Base-by-base conservation (phyloP, 1,139 yeast genomes). In the Ogataea hybrid region DNA sequence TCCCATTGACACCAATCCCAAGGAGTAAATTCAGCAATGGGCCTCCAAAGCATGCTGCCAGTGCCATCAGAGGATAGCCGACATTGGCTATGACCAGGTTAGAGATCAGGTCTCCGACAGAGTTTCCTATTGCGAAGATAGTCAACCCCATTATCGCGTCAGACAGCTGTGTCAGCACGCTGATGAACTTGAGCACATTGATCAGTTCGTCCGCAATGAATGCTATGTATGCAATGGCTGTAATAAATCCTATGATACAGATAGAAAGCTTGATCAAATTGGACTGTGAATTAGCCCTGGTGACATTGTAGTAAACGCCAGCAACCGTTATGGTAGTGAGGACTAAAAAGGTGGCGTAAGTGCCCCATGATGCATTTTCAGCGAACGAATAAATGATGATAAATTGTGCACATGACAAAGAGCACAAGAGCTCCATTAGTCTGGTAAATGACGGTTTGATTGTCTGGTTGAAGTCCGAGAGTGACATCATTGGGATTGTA, bases 1-100 rank as follows among this genome's bases (percentile, higher is more conserved):
- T 54, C 0, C 92, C 87, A 51, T 84, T 81, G 6, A 83, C 63
- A 2, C 88, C 87, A 20, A 82, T 64, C 1, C 89, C 89, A 5
- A 81, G 61, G 5, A 82, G 59, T 29, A 82, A 68, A 49, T 80
- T 81, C 37, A 82, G 58, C 54, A 90, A 66, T 0, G 97, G 97
- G 1, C 97, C 94, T 1, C 97, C 97, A 62, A 89, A 86, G 58
- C 97, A 90, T 0, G 97, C 97, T 11, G 95, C 85, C 31, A 92
- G 71, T 0, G 97, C 97, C 92, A 90, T 87, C 48, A 85, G 74
- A 0, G 96, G 90, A 68, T 81, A 83, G 0, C 97, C 97, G 79
- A 87, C 79, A 48, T 69, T 71, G 0, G 96, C 92, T 39, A 92
- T 81, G 0, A 95, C 85, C 38, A 84, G 69, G 56, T 92, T 89